These are phyloP conservation scores for Fusarium floridanum DNA, from an alignment of 2,329 filamentous ascomycete species.

Conservation along the genomic window DNA sequence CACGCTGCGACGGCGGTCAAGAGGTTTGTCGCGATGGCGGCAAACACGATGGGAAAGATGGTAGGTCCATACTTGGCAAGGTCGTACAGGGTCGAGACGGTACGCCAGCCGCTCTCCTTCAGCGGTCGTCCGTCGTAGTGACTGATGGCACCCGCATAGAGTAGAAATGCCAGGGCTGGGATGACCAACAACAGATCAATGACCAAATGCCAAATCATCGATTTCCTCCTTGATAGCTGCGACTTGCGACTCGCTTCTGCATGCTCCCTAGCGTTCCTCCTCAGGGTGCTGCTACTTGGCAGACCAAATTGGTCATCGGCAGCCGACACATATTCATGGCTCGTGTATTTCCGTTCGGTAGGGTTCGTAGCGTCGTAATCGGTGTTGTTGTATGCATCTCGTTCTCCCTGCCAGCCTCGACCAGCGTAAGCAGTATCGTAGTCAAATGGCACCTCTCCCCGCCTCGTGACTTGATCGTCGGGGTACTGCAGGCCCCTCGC, in stretches of 20 bases:
- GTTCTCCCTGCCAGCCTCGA: neutral
- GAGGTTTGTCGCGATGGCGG: conserved; percentile 13
- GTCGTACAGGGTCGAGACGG: neutral
- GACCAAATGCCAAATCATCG: neutral
- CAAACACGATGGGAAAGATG: conserved; percentile 13
- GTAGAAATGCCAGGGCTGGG: conserved; percentile 10
- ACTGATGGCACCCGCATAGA: neutral
- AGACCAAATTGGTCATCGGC: neutral
- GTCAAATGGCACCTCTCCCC: neutral
- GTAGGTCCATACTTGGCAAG: conserved; percentile 7
- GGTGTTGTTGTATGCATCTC: neutral
- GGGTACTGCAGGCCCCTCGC: neutral
- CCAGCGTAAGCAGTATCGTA: neutral
- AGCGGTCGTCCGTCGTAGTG: conserved; percentile 8
- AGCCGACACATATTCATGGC: neutral
- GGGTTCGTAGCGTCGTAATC: neutral
- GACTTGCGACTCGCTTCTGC: neutral
- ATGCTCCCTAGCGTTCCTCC: neutral
- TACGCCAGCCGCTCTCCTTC: neutral
- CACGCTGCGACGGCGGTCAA: conserved; percentile 7
- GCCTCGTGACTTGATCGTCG: neutral
- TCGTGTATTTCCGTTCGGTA: neutral
- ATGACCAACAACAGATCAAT: conserved; percentile 7
- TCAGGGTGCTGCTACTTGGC: neutral
- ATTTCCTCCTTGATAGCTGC: neutral